Evolutionary conservation across 2,329 filamentous ascomycete genomes (phyloP).

Genomic region (Sclerotinia borealis): DNA sequence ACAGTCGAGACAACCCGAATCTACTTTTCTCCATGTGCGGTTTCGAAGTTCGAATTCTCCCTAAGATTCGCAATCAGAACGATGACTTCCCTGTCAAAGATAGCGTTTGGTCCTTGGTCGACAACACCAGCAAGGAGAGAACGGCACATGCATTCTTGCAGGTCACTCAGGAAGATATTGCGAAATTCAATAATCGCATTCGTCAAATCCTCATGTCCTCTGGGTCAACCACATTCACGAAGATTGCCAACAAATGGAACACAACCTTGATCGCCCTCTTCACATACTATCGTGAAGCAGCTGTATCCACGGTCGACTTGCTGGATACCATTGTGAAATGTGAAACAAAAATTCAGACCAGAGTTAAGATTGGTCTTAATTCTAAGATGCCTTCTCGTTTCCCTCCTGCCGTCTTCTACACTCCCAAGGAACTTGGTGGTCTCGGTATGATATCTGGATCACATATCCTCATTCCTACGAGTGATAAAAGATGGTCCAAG

Average conservation of each 20-base stretch:
- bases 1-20: constrained; percentile 97
- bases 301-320: constrained; percentile 88
- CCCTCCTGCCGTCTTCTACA: constrained; percentile 97
- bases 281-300: constrained; percentile 96
- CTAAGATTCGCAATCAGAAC: constrained; percentile 89
- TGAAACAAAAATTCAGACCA: constrained; percentile 97
- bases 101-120: constrained; percentile 94
- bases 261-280: constrained; percentile 94
- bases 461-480: constrained; percentile 94
- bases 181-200: constrained; percentile 99
- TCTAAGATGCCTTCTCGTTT: constrained; percentile 99
- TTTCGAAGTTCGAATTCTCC: constrained; percentile 93
- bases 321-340: constrained; percentile 98
- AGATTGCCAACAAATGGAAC: constrained; percentile 99
- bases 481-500: constrained; percentile 97
- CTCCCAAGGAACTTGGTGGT: constrained; percentile 93
- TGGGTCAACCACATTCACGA: constrained; percentile 98
- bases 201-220: constrained; percentile 98
- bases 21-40: constrained; percentile 96
- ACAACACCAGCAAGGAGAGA: constrained; percentile 93
- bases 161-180: constrained; percentile 94
- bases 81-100: constrained; percentile 98
- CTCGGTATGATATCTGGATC: constrained; percentile 98
- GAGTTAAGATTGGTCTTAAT: constrained; percentile 97
- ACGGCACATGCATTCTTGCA: constrained; percentile 97